Evolutionary conservation across 352 stramenopile species (phyloP).

Genomic region (Phytophthora boehmeriae): DNA sequence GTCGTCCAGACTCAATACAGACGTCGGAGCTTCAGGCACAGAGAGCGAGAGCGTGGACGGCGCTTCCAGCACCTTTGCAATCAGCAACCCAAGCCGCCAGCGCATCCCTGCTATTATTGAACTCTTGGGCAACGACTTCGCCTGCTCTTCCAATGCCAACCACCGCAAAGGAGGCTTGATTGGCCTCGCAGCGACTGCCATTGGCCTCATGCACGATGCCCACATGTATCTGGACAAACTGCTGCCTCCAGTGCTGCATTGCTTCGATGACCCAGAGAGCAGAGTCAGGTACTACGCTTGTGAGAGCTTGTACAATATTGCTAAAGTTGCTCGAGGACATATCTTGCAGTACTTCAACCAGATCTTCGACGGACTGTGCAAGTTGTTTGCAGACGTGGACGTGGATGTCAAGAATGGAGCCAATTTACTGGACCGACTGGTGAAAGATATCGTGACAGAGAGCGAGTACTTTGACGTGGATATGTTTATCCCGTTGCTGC

Average conservation of each 20-base stretch:
- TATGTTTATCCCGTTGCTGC: constrained; percentile 98
- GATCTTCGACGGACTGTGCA: constrained; percentile 97
- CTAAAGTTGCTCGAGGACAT: constrained; percentile 94
- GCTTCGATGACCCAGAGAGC: constrained; percentile 99
- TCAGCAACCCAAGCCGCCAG: constrained; percentile 63
- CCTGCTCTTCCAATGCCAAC: constrained; percentile 98
- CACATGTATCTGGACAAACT: constrained; percentile 93
- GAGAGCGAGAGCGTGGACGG: constrained; percentile 36
- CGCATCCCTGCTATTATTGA: constrained; percentile 95
- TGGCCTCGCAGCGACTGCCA: constrained; percentile 96
- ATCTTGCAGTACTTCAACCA: constrained; percentile 99
- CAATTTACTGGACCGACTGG: constrained; percentile 89
- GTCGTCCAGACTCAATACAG: constrained; percentile 13
- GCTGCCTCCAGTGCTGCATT: constrained; percentile 98
- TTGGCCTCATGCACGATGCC: constrained; percentile 95
- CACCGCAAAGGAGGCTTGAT: constrained; percentile 99
- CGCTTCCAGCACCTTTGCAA: constrained; percentile 1
- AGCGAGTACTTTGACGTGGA: constrained; percentile 98
- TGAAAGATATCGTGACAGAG: constrained; percentile 99
- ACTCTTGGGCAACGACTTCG: constrained; percentile 98
- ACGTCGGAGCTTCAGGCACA: constrained; percentile 13
- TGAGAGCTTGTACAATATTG: constrained; percentile 99
- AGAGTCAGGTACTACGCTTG: constrained; percentile 99
- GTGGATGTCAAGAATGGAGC: constrained; percentile 99
- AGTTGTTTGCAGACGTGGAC: constrained; percentile 98